Evolutionary conservation across 257 asterid genomes (phyloP), one percentile per base, ranked within the genome.

Genomic region (Solanum okadae): DNA sequence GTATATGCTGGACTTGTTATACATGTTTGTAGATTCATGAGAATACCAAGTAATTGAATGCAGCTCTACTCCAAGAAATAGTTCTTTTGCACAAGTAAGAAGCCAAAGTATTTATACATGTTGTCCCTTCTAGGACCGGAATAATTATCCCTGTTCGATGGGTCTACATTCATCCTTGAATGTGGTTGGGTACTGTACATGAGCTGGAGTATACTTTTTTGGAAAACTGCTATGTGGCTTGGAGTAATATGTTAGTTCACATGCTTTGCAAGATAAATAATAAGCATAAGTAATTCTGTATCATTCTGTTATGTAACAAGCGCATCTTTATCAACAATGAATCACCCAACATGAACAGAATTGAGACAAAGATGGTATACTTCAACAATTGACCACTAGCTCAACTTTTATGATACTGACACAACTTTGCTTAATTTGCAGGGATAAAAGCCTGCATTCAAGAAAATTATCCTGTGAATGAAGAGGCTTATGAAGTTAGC

Each of bases 391-490:
- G 70, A 29, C 42, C 67, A 46, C 37, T 49, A 82, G 42, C 44
- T 49, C 70, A 29, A 29, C 1, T 49, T 81, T 16, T 18, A 5
- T 82, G 70, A 49, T 49, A 35, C 44, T 31, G 11, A 82, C 59
- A 20, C 70, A 29, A 18, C 44, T 52, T 44, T 42, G 18, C 89
- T 83, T 90, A 35, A 5, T 70, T 89, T 88, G 18, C 86, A 97
- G 99, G 99, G 99, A 86, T 97, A 83, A 93, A 92, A 91, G 95
- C 95, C 72, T 96, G 96, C 83, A 10, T 88, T 87, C 94, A 90
- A 89, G 96, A 94, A 87, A 92, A 89, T 87, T 22, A 34, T 87
- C 95, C 87, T 23, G 92, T 93, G 88, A 73, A 87, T 81, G 99
- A 96, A 94, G 98, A 94, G 88, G 94, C 95, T 72, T 97, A 87